Evolutionary conservation across 164 flowering plant species (phyloP), one percentile per base, ranked within the genome.

Genomic region (Nelumbo lutea): DNA sequence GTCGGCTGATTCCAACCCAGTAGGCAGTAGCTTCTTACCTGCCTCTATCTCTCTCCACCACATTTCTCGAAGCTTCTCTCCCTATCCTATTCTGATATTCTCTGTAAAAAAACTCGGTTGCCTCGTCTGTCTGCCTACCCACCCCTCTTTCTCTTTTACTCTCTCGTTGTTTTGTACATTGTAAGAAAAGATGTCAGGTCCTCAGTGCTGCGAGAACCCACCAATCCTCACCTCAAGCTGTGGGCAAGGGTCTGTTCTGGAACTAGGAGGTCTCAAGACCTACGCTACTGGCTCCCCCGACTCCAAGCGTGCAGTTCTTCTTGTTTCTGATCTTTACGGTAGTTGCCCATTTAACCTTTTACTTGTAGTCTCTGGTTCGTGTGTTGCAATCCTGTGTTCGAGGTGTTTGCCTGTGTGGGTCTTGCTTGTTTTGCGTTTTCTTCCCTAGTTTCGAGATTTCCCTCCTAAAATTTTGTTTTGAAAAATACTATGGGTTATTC

Each of bases 141-240:
- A 27, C 0, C 27, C 27, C 27, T 27, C 27, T 27, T 27, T 27
- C 27, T 27, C 27, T 27, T 27, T 27, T 27, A 27, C 27, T 27
- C 27, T 27, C 27, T 27, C 27, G 27, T 27, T 27, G 27, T 27
- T 27, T 27, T 27, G 27, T 27, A 27, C 9, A 39, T 27, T 42
- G 46, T 6, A 51, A 65, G 55, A 38, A 42, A 6, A 51, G 46
- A 77, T 77, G 79, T 69, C 71, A 44, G 76, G 76, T 10, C 61
- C 76, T 6, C 71, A 77, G 40, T 69, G 79, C 71, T 65, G 62
- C 51, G 71, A 65, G 61, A 77, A 77, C 64, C 74, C 79, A n/a
- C 79, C 79, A 50, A 42, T 47, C 11, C 63, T 75, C 13, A 62
- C 64, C 59, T 27, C 77, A 66, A 55, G 59, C 15, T 53, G 59